Conservation (phyloP, 2,329 filamentous ascomycete species). For the Hymenoscyphus fraxineus region DNA sequence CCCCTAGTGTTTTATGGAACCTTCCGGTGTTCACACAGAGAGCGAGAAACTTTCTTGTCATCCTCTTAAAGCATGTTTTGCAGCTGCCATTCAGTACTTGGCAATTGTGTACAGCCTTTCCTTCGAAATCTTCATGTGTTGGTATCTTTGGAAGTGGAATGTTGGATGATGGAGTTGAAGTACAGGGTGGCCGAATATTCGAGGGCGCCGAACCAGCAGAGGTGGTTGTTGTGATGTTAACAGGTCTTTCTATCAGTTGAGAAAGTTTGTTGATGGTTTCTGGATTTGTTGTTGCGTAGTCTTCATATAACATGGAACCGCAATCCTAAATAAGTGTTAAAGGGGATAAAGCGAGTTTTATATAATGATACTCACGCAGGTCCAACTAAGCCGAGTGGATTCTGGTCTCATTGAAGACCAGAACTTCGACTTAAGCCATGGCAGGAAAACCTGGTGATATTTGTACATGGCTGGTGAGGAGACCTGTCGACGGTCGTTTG, state of each 20-base stretch:
- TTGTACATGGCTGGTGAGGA: neutral
- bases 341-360: neutral
- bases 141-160: neutral
- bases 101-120: neutral
- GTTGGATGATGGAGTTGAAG: neutral
- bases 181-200: neutral
- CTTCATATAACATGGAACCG: neutral
- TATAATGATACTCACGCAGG: neutral
- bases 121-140: neutral
- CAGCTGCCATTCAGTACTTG: neutral
- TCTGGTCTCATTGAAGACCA: neutral
- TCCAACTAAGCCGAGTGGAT: neutral
- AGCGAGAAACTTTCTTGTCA: conserved; percentile 1
- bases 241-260: neutral
- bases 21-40: conserved; percentile 3
- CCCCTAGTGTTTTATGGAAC: conserved; percentile 1
- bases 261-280: neutral
- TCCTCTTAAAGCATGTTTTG: neutral
- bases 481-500: neutral
- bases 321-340: neutral
- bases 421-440: neutral
- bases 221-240: neutral
- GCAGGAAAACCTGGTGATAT: neutral
- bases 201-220: neutral
- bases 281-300: neutral